These are phyloP conservation scores for Kwoniella dejecticola DNA, from an alignment of 768 basidiomycete genomes.

Conservation along the genomic window DNA sequence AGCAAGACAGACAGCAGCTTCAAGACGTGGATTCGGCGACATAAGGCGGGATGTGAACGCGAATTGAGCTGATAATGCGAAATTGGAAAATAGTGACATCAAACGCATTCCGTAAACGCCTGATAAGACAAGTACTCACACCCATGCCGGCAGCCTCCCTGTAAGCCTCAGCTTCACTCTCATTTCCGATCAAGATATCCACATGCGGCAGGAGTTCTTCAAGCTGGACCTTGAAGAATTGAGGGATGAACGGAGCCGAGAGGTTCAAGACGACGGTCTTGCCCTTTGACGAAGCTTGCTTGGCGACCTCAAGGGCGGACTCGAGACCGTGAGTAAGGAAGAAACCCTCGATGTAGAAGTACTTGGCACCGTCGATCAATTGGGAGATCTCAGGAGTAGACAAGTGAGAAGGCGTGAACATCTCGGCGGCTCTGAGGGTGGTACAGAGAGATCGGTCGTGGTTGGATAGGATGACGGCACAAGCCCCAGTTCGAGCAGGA, in stretches of 20 bases:
- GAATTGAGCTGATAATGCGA: too few species aligned
- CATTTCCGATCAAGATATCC: slow-evolving; percentile 94
- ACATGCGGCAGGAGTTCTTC: slow-evolving; percentile 77
- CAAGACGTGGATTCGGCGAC: too few species aligned
- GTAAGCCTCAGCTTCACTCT: slow-evolving; percentile 87
- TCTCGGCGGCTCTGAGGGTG: slow-evolving; percentile 84
- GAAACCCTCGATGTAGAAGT: slow-evolving; percentile 94
- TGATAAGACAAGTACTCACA: slow-evolving; percentile 55
- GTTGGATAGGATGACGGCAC: slow-evolving; percentile 91
- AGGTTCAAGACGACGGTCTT: slow-evolving; percentile 92
- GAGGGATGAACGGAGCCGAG: slow-evolving; percentile 94
- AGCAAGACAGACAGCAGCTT: too few species aligned
- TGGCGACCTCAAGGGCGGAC: slow-evolving; percentile 70
- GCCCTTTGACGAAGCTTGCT: slow-evolving; percentile 70
- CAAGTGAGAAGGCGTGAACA: slow-evolving; percentile 79
- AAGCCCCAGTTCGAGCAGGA: slow-evolving; percentile 84
- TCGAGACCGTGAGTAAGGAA: slow-evolving; percentile 92
- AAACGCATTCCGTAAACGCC: too few species aligned
- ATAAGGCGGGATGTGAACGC: neutral
- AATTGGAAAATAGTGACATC: too few species aligned
- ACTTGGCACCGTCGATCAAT: slow-evolving; percentile 75
- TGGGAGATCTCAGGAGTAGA: slow-evolving; percentile 72
- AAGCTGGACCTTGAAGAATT: slow-evolving; percentile 84
- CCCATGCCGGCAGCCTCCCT: slow-evolving; percentile 71
- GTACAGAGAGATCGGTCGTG: slow-evolving; percentile 93